Evolutionary conservation across 352 stramenopile genomes (phyloP), one percentile per base, ranked within the genome.

Genomic region (Peronospora belbahrii): DNA sequence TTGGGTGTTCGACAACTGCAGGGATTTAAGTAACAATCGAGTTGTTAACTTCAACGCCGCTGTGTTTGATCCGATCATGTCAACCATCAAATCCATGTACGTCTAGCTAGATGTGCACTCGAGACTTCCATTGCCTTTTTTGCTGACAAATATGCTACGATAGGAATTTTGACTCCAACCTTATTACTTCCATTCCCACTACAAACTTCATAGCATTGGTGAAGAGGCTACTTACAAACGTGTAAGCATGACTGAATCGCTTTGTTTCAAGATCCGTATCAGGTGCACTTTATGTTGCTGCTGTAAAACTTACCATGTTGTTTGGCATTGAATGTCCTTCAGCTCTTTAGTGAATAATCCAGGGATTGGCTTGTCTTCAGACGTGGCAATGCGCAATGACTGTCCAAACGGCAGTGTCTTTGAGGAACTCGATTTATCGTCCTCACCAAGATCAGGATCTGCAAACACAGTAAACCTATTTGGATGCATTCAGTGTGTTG

Each of bases 391-490:
- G 38, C 62, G 59, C 6, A 62, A 55, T 23, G 50, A 67, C 8
- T 86, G 74, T 33, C 74, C 71, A 0, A 76, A 74, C 15, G 74
- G 74, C 11, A 83, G 69, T 33, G 58, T 86, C 6, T 83, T 71
- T 17, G 59, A 71, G 27, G 53, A 59, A 19, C 62, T 70, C 32
- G 44, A 51, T 30, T 22, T 77, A 20, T 46, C 18, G 6, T 55
- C 51, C 2, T 48, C 37, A 5, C 20, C 60, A 11, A 44, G 17
- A 0, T 41, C 38, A 6, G 44, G 13, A 1, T 65, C 52, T 2
- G 22, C 13, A n/a, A 27, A n/a, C 5, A 48, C 62, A 19, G 32
- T 52, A 3, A 42, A 44, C 15, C 48, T 86, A 10, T 78, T 65
- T 10, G 71, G 74, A 0, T 86, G 74, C 27, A 82, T 83, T 38